Evolutionary conservation across 2,329 filamentous ascomycete species (phyloP).

Genomic region (Phyllosticta paracitricarpa): DNA sequence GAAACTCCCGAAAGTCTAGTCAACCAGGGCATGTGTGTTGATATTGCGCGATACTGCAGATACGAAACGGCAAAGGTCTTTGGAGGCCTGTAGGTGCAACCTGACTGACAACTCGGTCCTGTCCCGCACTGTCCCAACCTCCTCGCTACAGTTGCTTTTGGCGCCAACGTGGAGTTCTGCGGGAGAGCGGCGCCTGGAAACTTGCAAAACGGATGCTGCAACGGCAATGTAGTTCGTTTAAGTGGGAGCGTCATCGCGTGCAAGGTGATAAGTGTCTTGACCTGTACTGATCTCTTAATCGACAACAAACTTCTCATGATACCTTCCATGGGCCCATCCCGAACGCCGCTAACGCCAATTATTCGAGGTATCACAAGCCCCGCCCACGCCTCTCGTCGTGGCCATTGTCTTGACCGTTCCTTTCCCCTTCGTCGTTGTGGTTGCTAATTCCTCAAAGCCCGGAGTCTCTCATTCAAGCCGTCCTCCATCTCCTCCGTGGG

Average conservation of each 20-base stretch:
- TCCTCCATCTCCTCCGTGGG: slow-evolving; percentile 73
- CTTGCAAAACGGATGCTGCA: too few species aligned
- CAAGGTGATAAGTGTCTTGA: neutral
- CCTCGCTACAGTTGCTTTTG: too few species aligned
- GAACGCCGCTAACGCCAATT: neutral
- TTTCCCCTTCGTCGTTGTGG: neutral
- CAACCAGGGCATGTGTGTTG: too few species aligned
- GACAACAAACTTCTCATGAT: neutral
- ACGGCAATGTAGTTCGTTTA: neutral
- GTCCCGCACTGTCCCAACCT: too few species aligned
- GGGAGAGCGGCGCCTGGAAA: too few species aligned
- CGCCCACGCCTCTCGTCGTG: neutral
- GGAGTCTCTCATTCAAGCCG: slow-evolving; percentile 51
- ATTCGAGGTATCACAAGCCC: neutral
- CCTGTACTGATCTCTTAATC: neutral
- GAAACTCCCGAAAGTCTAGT: too few species aligned
- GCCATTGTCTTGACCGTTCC: neutral
- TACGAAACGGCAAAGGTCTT: too few species aligned
- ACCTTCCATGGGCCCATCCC: neutral
- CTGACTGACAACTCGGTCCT: too few species aligned
- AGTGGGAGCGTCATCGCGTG: neutral
- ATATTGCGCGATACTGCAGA: too few species aligned
- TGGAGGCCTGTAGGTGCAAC: too few species aligned
- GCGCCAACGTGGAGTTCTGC: too few species aligned
- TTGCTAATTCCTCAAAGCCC: slow-evolving; percentile 39